phyloP scores from a whole-genome alignment of 768 basidiomycete genomes.

The Gautieria morchelliformis region DNA sequence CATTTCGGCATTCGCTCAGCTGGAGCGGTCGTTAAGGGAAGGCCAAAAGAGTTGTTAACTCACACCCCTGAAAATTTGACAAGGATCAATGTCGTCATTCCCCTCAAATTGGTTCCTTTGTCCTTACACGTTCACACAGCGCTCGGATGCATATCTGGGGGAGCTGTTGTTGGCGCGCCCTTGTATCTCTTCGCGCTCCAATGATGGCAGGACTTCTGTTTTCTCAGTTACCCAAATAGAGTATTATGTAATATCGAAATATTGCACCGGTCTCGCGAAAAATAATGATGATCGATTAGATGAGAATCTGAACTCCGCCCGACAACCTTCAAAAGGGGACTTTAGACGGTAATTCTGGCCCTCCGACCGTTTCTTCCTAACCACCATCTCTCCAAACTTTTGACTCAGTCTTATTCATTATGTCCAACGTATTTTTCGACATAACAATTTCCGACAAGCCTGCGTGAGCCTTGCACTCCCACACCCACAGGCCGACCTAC shows the following conservation, averaged over 20 bases:
- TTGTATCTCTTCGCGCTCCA: not conserved
- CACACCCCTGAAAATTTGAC: not conserved
- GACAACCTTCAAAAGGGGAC: slow-evolving; percentile 2
- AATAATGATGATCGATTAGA: slow-evolving; percentile 8
- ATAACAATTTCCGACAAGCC: slow-evolving; percentile 35
- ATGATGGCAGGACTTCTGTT: not conserved
- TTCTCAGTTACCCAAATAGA: not conserved
- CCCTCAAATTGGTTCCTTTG: not conserved
- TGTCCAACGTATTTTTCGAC: slow-evolving; percentile 36
- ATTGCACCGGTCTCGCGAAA: not conserved
- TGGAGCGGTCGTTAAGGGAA: slow-evolving; percentile 1
- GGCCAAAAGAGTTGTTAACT: not conserved
- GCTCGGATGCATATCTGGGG: not conserved
- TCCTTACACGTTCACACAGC: not conserved
- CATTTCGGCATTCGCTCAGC: slow-evolving; percentile 6
- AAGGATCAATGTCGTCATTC: not conserved
- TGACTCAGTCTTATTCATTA: not conserved
- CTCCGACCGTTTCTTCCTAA: not conserved
- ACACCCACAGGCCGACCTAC: not conserved
- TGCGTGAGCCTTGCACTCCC: slow-evolving; percentile 3
- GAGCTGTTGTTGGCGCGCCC: not conserved
- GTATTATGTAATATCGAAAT: not conserved
- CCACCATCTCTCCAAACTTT: not conserved
- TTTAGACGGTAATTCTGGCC: not conserved
- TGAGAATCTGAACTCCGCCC: slow-evolving; percentile 8